Conservation (phyloP, 2,329 filamentous ascomycete genomes). For the Pseudocercospora fuligena region DNA sequence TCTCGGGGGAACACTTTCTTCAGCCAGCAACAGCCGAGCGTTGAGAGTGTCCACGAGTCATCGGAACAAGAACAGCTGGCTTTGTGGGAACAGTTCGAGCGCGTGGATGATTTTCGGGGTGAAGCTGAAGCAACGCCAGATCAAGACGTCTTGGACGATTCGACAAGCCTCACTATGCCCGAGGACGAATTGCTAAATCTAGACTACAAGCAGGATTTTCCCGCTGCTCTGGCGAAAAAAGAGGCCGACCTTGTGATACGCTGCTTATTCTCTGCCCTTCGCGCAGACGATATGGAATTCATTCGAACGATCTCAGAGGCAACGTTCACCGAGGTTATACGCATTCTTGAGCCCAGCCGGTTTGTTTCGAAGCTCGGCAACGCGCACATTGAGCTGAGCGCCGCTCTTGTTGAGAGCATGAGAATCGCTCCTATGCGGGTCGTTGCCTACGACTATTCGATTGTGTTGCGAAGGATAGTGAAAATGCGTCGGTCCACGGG, state of each 20-base stretch:
- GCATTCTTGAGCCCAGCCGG: constrained; percentile 63
- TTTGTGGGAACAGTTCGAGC: constrained; percentile 30
- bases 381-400: constrained; percentile 57
- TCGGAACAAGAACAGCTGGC: background rate
- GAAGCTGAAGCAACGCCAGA: background rate
- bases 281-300: constrained; percentile 35
- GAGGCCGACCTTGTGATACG: constrained; percentile 34
- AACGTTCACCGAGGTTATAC: constrained; percentile 68
- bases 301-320: constrained; percentile 54
- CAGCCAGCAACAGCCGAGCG: constrained; percentile 4
- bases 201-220: constrained; percentile 32
- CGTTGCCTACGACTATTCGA: constrained; percentile 48
- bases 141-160: background rate
- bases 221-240: constrained; percentile 26
- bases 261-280: constrained; percentile 34
- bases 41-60: background rate
- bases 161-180: constrained; percentile 2
- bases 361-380: constrained; percentile 54
- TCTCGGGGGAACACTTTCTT: constrained; percentile 7
- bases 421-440: constrained; percentile 44
- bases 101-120: constrained; percentile 5
- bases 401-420: constrained; percentile 51
- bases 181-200: constrained; percentile 29
- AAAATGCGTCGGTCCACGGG: constrained; percentile 45
- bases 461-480: constrained; percentile 46